phyloP scores from a whole-genome alignment of 2,329 filamentous ascomycete genomes.

The Cladosporium austrohemisphaericum region DNA sequence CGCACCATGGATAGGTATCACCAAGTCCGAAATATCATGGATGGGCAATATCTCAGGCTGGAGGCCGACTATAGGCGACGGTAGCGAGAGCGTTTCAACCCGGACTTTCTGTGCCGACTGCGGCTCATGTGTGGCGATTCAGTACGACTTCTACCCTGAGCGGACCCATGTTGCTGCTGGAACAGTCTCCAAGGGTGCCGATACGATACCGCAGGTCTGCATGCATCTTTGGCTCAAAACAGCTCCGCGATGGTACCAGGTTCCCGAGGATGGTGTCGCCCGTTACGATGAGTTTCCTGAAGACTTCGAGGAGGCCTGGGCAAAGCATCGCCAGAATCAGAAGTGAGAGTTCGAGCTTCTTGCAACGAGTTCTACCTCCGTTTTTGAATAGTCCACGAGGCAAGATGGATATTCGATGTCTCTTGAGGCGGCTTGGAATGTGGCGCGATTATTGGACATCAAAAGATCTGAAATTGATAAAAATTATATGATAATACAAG shows the following conservation, averaged over 20 bases:
- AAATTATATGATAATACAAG: conserved; percentile 3
- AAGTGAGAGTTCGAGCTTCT: no score
- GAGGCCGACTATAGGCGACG: conserved; percentile 10
- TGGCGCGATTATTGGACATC: no score
- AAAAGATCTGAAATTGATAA: conserved; percentile 1
- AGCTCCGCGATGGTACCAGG: conserved; percentile 19
- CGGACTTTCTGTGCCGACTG: conserved; percentile 18
- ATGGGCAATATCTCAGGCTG: conserved; percentile 5
- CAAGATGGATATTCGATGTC: no score
- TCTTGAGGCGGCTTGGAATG: neutral
- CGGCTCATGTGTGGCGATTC: conserved; percentile 20
- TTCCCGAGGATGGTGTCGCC: conserved; percentile 19
- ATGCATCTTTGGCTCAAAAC: conserved; percentile 19
- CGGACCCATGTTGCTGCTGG: conserved; percentile 21
- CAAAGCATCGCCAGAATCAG: neutral
- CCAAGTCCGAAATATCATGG: conserved; percentile 17
- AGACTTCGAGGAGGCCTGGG: conserved; percentile 6
- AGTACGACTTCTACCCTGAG: conserved; percentile 21
- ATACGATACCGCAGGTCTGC: conserved; percentile 9
- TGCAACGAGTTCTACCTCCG: no score
- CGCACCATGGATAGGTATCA: conserved; percentile 20
- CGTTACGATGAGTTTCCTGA: conserved; percentile 20
- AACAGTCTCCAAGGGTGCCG: conserved; percentile 10
- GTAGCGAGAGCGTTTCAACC: conserved; percentile 15
- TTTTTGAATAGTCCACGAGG: no score